A percentile compares a stretch with the other conserved stretches of the same genome.
Evolutionary conservation across 345 rosid species (phyloP).

Genomic region (Erucastrum elatum): DNA sequence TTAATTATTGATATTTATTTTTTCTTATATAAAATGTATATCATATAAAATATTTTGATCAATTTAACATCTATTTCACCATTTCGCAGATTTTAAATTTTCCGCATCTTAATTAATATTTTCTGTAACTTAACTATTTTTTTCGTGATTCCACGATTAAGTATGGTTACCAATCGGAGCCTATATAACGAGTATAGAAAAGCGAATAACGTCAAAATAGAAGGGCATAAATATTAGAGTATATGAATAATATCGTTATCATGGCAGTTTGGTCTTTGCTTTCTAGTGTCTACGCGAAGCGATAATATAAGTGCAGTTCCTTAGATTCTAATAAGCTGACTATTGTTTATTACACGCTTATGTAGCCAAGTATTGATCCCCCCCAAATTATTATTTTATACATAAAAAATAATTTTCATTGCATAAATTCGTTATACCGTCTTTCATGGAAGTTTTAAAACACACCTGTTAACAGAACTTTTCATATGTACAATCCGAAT

Average conservation of each 20-base stretch:
- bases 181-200: neutral
- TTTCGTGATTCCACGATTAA: too few species aligned
- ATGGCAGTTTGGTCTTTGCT: conserved; percentile 30
- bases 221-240: neutral
- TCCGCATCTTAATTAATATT: too few species aligned
- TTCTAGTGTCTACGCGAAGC: conserved; percentile 18
- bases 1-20: too few species aligned
- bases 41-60: too few species aligned
- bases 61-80: too few species aligned
- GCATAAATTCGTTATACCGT: neutral
- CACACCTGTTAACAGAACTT: neutral
- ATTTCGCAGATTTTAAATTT: too few species aligned
- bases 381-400: neutral
- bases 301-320: conserved; percentile 12
- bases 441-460: neutral
- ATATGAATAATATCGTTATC: conserved; percentile 21
- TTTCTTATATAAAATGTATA: too few species aligned
- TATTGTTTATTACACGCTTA: neutral
- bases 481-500: neutral
- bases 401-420: neutral
- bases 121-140: too few species aligned
- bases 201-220: conserved; percentile 2
- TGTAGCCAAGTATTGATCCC: neutral
- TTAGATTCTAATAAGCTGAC: conserved; percentile 16
- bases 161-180: too few species aligned